Conservation (phyloP, 1,284 basidiomycete genomes). For the Puccinia hordei region DNA sequence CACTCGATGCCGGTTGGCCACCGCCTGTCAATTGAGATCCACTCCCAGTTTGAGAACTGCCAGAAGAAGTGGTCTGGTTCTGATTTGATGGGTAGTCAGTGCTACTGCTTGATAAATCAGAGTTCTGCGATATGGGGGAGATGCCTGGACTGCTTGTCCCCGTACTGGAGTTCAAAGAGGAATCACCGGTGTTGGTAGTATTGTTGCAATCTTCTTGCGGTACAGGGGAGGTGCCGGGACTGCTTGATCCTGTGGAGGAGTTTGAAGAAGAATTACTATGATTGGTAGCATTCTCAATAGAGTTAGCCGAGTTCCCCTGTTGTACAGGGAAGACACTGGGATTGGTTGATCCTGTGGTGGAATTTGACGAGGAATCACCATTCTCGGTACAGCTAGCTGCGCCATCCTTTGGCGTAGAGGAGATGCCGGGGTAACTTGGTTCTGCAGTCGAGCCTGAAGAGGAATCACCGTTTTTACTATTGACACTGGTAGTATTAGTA, state of each 20-base stretch:
- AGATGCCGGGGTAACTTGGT: background rate
- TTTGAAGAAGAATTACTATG: slow-evolving; percentile 8
- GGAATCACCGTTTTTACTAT: background rate
- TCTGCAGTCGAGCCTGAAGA: background rate
- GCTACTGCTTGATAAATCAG: background rate
- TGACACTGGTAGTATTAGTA: background rate
- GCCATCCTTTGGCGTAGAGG: background rate
- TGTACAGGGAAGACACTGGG: background rate
- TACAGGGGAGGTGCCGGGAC: background rate
- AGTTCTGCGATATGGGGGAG: background rate
- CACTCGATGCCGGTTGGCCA: background rate
- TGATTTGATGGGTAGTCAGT: background rate
- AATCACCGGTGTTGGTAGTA: background rate
- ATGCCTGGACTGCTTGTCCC: background rate
- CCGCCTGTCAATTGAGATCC: background rate
- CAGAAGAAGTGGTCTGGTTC: background rate
- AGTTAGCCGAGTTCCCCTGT: background rate
- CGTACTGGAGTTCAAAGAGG: background rate
- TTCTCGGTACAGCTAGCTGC: background rate
- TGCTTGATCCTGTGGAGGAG: background rate
- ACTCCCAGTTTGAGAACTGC: background rate
- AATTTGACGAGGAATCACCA: background rate
- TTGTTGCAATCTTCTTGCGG: background rate
- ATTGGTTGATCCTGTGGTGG: background rate
- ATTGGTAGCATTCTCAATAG: background rate